Evolutionary conservation across 306 rosid species (phyloP).

Genomic region (Phaseolus lunatus): DNA sequence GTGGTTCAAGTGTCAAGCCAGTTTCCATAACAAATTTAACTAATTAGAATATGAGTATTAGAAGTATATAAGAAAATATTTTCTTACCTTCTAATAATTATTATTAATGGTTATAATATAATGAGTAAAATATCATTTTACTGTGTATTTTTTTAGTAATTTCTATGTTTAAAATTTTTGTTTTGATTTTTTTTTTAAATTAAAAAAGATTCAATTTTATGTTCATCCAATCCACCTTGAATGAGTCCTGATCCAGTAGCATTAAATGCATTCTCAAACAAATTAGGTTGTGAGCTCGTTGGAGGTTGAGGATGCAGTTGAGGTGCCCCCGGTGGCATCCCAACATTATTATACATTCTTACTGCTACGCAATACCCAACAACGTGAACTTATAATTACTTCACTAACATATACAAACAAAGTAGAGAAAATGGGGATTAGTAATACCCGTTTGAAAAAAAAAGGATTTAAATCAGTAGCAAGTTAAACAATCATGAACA

Average conservation of each 20-base stretch:
- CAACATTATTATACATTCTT: conserved; percentile 72
- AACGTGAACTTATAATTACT: conserved; percentile 16
- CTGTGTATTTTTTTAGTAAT: too few relatives aligned
- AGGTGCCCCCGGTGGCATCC: conserved; percentile 68
- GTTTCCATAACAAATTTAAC: too few relatives aligned
- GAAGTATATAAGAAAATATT: too few relatives aligned
- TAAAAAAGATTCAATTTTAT: too few relatives aligned
- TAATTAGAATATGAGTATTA: too few relatives aligned
- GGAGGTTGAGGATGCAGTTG: conserved; percentile 65
- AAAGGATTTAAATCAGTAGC: background rate
- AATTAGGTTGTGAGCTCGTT: conserved; percentile 44
- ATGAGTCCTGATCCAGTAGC: conserved; percentile 96
- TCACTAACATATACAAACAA: background rate
- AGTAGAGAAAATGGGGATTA: background rate
- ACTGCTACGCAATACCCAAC: conserved; percentile 43
- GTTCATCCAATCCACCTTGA: conserved; percentile 93
- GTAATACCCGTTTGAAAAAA: background rate
- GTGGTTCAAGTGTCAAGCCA: background rate
- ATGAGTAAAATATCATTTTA: too few relatives aligned
- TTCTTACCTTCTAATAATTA: too few relatives aligned
- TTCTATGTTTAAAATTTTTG: too few relatives aligned
- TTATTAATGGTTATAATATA: too few relatives aligned
- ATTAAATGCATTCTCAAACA: conserved; percentile 86
- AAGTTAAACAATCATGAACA: background rate
- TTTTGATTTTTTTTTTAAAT: too few relatives aligned